Evolutionary conservation across 805 yeast species (phyloP), one percentile per base, ranked within the genome.

Genomic region (Barnettozyma sp.): DNA sequence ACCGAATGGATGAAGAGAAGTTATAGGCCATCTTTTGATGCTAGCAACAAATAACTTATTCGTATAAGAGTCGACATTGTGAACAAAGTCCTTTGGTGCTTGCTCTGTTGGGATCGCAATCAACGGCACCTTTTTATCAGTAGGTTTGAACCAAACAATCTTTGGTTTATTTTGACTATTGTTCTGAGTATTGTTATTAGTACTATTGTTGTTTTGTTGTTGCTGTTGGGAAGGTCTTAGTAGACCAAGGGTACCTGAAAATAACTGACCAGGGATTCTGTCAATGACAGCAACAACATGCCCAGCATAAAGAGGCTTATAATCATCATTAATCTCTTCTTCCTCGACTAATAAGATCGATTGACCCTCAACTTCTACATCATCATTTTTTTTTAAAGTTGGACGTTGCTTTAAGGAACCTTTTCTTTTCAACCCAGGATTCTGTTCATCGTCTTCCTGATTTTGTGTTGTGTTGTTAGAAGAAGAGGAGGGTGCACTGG

Each of bases 61-160:
- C 0, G 83, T 70, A 52, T 92, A 92, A n/a, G 22, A 13, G 38
- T 83, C 94, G 46, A 87, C 94, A 49, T 86, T 87, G 48, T 87
- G 95, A 28, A 92, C 88, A 61, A 92, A 90, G 58, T 90, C 97
- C 40, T 72, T 75, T 22, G 98, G 98, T 0, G 96, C 98, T 59
- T 92, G 95, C 52, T 92, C 98, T 2, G 97, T 92, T 26, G 98
- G 98, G 45, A 92, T 92, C 12, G 98, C 98, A 65, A 92, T 88
- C 45, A 92, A 69, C 5, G 98, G 98, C 15, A 92, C 98, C 44
- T 94, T 85, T 62, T 92, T 92, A 58, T 92, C 98, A 2, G 96
- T 88, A 25, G 98, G 98, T 57, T 92, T 92, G 60, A 92, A 92
- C 98, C 98, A 92, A 22, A 92, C 97, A 66, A 92, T 92, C 56